phyloP scores from a whole-genome alignment of 306 rosid genomes.

The Cucumis sativus region Cucumber_9930_V3 NC_026658.2:14175501-14176000 shows the following conservation, averaged over 20 bases:
- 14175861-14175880: background rate
- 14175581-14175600: no score
- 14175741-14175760: background rate
- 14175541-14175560: no score
- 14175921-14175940: background rate
- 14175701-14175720: background rate
- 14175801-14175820: constrained; percentile 7
- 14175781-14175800: background rate
- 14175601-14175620: background rate
- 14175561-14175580: no score
- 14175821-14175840: background rate
- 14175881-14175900: background rate
- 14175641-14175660: background rate
- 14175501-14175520: no score
- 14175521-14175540: no score
- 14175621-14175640: background rate
- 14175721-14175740: background rate
- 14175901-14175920: background rate
- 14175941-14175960: background rate
- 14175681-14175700: background rate
- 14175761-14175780: background rate
- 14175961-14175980: constrained; percentile 4
- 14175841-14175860: background rate
- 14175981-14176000: background rate
- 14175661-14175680: background rate